Percentiles rank a stretch among this genome's conserved stretches.
Conservation (phyloP, 768 basidiomycete species). For the Favolaschia claudopus region DNA sequence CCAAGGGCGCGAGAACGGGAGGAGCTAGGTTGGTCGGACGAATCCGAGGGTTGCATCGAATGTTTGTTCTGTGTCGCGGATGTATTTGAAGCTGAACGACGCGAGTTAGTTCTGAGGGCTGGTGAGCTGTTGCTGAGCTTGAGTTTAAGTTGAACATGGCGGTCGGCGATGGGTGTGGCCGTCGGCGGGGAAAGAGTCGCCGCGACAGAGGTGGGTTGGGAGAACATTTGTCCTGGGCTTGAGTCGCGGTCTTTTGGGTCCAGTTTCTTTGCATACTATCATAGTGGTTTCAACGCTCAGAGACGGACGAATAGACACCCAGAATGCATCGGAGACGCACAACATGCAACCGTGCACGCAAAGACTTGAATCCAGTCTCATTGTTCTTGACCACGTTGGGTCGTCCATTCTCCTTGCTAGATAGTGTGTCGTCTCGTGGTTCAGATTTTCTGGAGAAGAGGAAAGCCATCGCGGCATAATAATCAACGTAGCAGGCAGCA, state of each 20-base stretch:
- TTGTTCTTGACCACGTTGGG: conserved; percentile 38
- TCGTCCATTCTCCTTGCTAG: conserved; percentile 43
- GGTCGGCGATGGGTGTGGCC: conserved; percentile 21
- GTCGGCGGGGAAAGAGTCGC: conserved; percentile 15
- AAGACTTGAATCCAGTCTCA: conserved; percentile 17
- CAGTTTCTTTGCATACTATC: conserved; percentile 21
- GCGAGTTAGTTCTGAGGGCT: conserved; percentile 18
- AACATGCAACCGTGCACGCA: conserved; percentile 23
- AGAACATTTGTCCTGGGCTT: conserved; percentile 3
- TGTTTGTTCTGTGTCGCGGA: conserved; percentile 8
- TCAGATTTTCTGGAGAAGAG: conserved; percentile 59
- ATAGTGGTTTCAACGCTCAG: background rate
- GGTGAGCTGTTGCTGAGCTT: conserved; percentile 27
- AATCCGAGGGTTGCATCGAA: conserved; percentile 24
- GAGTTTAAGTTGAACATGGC: conserved; percentile 26
- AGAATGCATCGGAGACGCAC: conserved; percentile 14
- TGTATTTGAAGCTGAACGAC: conserved; percentile 17
- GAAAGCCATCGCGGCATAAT: conserved; percentile 61
- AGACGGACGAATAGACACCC: too few relatives aligned
- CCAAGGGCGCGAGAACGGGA: conserved; percentile 33
- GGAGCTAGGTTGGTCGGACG: conserved; percentile 24
- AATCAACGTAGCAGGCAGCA: conserved; percentile 16
- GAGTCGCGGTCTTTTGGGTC: conserved; percentile 16
- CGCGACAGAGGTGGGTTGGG: conserved; percentile 15
- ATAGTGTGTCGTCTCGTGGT: conserved; percentile 8